Evolutionary conservation across 129 eudicot species (phyloP).

Genomic region (Rutidosis leptorrhynchoides): DNA sequence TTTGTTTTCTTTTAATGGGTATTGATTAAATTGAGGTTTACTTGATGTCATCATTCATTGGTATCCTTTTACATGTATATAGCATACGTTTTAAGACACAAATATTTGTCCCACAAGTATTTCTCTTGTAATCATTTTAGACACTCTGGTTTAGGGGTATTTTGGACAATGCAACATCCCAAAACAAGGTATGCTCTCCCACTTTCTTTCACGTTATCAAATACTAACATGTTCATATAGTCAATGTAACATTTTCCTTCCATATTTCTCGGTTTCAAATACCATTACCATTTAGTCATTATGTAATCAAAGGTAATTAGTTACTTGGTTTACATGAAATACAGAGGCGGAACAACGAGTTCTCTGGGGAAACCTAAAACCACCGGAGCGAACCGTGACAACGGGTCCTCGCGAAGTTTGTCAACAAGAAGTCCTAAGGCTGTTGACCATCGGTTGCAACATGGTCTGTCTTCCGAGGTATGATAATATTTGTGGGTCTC

Average conservation of each 20-base stretch:
- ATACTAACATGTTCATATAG: not conserved
- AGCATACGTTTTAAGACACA: constrained; percentile 24
- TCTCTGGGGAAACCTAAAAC: constrained; percentile 44
- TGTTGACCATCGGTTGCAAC: constrained; percentile 40
- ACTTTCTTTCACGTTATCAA: constrained; percentile 2
- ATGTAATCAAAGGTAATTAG: not conserved
- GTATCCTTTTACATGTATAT: constrained; percentile 29
- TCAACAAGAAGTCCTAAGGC: constrained; percentile 40
- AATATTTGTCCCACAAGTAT: constrained; percentile 33
- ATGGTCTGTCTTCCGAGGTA: constrained; percentile 65
- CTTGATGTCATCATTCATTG: constrained; percentile 26
- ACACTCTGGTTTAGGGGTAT: constrained; percentile 23
- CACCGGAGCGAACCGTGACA: constrained; percentile 42
- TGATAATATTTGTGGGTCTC: not conserved
- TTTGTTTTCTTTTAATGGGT: constrained; percentile 22
- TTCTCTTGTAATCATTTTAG: constrained; percentile 32
- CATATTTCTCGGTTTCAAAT: not conserved
- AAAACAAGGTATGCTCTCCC: constrained; percentile 59
- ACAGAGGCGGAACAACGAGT: constrained; percentile 42
- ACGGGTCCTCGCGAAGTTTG: constrained; percentile 36
- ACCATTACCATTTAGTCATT: not conserved
- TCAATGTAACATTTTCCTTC: not conserved
- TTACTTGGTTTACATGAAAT: not conserved
- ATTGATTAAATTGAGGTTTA: constrained; percentile 33
- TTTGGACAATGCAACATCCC: constrained; percentile 62